phyloP scores from a whole-genome alignment of 768 basidiomycete species.

The Fomitopsis serialis region DNA sequence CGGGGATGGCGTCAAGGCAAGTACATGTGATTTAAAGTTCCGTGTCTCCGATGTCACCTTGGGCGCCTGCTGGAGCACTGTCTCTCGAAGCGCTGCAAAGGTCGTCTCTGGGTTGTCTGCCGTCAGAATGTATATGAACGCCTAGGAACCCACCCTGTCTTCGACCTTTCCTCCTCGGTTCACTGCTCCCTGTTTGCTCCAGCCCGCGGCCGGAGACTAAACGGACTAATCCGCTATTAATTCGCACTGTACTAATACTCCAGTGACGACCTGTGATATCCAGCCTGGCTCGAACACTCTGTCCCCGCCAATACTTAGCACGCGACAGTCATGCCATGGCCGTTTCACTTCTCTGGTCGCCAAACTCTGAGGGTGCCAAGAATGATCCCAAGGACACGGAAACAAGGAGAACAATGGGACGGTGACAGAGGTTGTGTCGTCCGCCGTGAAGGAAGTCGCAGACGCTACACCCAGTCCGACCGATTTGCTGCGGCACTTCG shows the following conservation, averaged over 20 bases:
- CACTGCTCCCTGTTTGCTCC: no score
- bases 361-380: neutral
- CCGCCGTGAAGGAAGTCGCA: neutral
- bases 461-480: conserved; percentile 6
- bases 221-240: no score
- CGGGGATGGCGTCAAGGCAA: no score
- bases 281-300: neutral
- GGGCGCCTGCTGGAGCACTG: no score
- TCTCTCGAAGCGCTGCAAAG: no score
- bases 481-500: conserved; percentile 46
- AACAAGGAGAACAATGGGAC: neutral
- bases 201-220: no score
- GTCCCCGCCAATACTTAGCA: neutral
- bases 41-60: no score
- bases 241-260: neutral
- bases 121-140: no score
- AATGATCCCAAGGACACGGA: neutral
- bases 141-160: no score
- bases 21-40: no score
- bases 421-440: neutral
- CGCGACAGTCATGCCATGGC: conserved; percentile 2
- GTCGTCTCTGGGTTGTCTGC: no score
- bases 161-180: no score
- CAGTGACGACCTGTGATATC: neutral
- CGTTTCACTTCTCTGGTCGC: conserved; percentile 3